Evolutionary conservation across 164 flowering plant species (phyloP), one percentile per base, ranked within the genome.

Genomic region (Liquidambar formosana): DNA sequence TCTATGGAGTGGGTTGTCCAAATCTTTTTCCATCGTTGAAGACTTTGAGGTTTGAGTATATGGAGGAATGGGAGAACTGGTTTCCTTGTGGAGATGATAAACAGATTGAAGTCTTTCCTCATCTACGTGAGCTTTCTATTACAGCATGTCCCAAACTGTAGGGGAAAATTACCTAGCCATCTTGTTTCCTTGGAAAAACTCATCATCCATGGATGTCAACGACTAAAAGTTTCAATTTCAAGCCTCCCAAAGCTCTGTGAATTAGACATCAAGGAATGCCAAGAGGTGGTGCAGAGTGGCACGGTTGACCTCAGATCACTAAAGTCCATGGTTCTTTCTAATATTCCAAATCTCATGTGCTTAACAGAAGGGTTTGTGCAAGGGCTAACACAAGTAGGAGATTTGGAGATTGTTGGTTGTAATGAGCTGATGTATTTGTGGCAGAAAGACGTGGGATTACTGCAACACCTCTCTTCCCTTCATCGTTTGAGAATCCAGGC

Each of bases 51-150:
- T 76, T 79, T 26, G 64, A 70, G 33, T 27, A 67, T 48, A 76
- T 79, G 79, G 18, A 60, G 11, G 61, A 61, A 10, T 79, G 77
- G 75, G 72, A 70, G 54, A 61, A 66, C n/a, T 79, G 82, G 82
- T 51, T 56, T 12, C 25, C 59, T 63, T 61, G 25, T 67, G 65
- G 25, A 26, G 38, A n/a, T 59, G 72, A 65, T 8, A 65, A 11
- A 5, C 46, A 38, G 51, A 22, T 28, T 16, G 49, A 2, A 25
- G 75, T 25, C 16, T 73, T 73, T 16, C 75, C 66, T 43, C 0
- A 25, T 6, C 71, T 73, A 0, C 56, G n/a, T 9, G 53, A 60
- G 57, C 73, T 72, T 19, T 15, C 8, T 25, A 48, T 73, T 1
- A 4, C 0, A 1, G 44, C 28, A 0, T 63, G 76, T 25, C 57